A percentile compares a stretch with the other conserved stretches of the same genome.
Conservation (phyloP, 495 filamentous ascomycete species). For the Xylaria curta region DNA sequence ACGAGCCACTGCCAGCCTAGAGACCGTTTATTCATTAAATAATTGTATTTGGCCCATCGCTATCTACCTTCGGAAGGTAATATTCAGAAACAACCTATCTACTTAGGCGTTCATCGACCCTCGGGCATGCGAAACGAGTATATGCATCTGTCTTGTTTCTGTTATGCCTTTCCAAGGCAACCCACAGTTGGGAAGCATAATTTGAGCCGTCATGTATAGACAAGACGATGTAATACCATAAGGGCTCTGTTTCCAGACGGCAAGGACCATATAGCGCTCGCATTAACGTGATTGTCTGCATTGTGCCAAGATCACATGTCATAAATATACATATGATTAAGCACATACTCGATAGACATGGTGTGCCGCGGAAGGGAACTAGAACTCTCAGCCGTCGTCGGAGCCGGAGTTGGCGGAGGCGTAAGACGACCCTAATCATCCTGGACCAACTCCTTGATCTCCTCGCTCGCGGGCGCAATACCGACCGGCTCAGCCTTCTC, state of each 20-base stretch:
- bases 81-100: background rate
- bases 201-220: background rate
- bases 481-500: slow-evolving; percentile 47
- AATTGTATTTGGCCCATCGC: background rate
- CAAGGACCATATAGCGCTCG: background rate
- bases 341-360: background rate
- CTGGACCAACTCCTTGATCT: slow-evolving; percentile 69
- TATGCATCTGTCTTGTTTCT: background rate
- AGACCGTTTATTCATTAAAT: background rate
- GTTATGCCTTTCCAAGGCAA: background rate
- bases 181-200: background rate
- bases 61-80: background rate
- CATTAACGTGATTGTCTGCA: no score
- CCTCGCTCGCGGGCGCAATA: slow-evolving; percentile 51
- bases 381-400: no score
- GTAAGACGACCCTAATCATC: slow-evolving; percentile 54
- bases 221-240: background rate
- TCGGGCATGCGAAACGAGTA: background rate
- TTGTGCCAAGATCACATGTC: background rate
- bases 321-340: background rate
- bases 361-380: background rate
- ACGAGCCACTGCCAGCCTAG: background rate
- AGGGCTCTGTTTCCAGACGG: background rate
- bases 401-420: background rate
- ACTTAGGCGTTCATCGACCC: background rate